These are phyloP conservation scores for Lophiostoma macrostomum DNA, from an alignment of 495 filamentous ascomycete genomes.

Conservation along the genomic window DNA sequence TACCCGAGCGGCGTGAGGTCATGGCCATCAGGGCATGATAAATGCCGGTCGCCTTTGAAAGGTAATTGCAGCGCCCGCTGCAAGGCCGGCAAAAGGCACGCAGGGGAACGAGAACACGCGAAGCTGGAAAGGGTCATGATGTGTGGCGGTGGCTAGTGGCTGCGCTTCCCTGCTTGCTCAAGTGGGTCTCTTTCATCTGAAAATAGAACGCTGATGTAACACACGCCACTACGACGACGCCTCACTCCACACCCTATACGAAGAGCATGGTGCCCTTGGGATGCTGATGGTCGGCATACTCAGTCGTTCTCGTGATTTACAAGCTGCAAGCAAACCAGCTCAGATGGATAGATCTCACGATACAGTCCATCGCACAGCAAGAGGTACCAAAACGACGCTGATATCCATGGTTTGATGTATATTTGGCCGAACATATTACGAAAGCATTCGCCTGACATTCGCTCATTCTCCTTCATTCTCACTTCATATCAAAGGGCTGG, in stretches of 20 bases:
- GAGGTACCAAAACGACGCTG: no score
- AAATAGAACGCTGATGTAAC: neutral
- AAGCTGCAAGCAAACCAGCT: no score
- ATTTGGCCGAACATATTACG: no score
- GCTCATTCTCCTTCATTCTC: neutral
- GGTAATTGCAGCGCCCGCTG: neutral
- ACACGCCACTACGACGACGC: neutral
- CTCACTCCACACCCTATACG: neutral
- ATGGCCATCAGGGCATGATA: neutral
- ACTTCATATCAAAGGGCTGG: neutral
- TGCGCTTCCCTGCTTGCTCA: neutral
- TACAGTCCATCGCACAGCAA: no score
- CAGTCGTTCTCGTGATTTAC: no score
- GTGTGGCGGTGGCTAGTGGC: neutral
- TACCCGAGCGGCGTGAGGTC: neutral
- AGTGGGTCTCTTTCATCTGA: neutral
- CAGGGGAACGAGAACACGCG: no score
- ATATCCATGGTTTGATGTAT: no score
- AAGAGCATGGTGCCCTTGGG: neutral
- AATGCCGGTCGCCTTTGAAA: neutral
- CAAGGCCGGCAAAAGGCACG: neutral
- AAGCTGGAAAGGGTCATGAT: neutral
- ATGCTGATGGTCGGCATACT: no score
- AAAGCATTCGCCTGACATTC: no score
- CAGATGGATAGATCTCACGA: no score